Evolutionary conservation across 140 eudicot genomes (phyloP), one percentile per base, ranked within the genome.

Genomic region (Flaveria floridana): DNA sequence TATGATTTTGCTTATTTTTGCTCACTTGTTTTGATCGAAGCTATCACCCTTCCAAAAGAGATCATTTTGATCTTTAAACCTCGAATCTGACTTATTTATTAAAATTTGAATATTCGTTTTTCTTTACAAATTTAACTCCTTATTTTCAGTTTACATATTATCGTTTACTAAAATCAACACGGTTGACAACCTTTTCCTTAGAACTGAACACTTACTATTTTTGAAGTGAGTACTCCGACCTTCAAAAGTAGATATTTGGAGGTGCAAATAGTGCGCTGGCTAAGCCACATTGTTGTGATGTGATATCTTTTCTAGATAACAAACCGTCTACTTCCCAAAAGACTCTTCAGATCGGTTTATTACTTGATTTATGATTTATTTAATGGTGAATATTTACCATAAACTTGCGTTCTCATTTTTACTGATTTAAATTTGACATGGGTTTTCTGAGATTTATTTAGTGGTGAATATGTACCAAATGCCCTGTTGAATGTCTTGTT

Each of bases 1-100:
- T 91, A 68, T 47, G 23, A 34, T 68, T 42, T 74, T 48, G 63
- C 21, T 3, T 55, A 30, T 30, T 44, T 70, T 53, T 28, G 1
- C 23, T 69, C 42, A 12, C 19, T 69, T 69, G 42, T 69, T 47
- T 23, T 16, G 42, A 16, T 65, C 14, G 30, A 58, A 23, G 21
- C 10, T 56, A 56, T 19, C 26, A 56, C 56, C 18, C 41, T 50
- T n/a, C 57, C 7, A 51, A 15, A 13, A 13, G 57, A 51, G 47
- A 8, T 63, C 21, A 12, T 51, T 51, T 63, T 63, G 28, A 63
- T 44, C 23, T 51, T 68, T 48, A 59, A 23, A 25, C 7, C 7
- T 59, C 16, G 13, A 59, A 23, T 21, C 2, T 59, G 37, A 18
- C 28, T 18, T 7, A 0, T 66, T n/a, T 15, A 37, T 37, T 58